phyloP scores from a whole-genome alignment of 2,329 filamentous ascomycete genomes.

The Neonectria punicea region DNA sequence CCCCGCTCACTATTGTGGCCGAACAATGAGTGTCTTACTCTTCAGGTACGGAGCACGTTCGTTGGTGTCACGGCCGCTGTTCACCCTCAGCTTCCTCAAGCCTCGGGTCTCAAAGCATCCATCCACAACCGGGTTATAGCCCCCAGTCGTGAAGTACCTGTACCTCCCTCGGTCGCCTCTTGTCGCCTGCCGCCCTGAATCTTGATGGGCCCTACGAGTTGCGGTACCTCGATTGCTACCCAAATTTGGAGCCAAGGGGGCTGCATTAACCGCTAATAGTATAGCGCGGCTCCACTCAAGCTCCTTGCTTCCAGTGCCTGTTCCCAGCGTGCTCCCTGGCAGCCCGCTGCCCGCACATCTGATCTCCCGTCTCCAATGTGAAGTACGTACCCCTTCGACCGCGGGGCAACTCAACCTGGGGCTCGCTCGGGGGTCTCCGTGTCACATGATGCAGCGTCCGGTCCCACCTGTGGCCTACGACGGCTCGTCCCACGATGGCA shows the following conservation, averaged over 20 bases:
- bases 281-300: conserved; percentile 39
- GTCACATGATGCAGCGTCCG: conserved; percentile 38
- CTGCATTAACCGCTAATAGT: conserved; percentile 30
- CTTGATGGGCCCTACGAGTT: conserved; percentile 30
- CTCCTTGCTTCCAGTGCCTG: conserved; percentile 36
- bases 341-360: conserved; percentile 14
- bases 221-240: conserved; percentile 32
- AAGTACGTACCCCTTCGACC: conserved; percentile 16
- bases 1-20: conserved; percentile 3
- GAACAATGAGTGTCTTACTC: conserved; percentile 3
- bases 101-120: conserved; percentile 19
- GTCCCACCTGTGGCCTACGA: conserved; percentile 31
- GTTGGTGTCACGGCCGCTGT: conserved; percentile 23
- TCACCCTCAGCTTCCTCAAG: conserved; percentile 22
- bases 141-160: conserved; percentile 23
- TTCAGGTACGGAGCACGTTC: conserved; percentile 14
- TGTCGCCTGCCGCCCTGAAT: conserved; percentile 15
- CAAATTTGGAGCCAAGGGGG: conserved; percentile 33
- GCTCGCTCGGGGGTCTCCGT: conserved; percentile 17
- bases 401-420: conserved; percentile 3
- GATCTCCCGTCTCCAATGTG: neutral
- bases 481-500: conserved; percentile 42
- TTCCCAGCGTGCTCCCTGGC: conserved; percentile 13
- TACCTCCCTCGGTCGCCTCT: conserved; percentile 25
- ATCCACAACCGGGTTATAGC: conserved; percentile 10